Evolutionary conservation across 176 grass and related monocot species (phyloP).

Genomic region (Thalia dealbata): DNA sequence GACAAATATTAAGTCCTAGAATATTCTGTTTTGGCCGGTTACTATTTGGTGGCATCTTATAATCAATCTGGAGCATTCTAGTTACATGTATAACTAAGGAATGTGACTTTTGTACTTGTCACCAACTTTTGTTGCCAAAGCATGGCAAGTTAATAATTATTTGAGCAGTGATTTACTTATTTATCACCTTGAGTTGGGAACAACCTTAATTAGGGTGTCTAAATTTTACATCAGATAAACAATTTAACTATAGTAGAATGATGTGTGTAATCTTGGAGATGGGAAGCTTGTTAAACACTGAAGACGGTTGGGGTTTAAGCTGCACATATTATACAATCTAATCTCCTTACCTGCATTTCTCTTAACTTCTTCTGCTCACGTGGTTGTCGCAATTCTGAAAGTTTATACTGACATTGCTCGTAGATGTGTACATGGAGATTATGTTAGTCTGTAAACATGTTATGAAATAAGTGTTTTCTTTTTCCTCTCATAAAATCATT

Average conservation of each 20-base stretch:
- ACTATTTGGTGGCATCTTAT: neutral
- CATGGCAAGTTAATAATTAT: too few species aligned
- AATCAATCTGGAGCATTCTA: neutral
- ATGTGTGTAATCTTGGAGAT: too few species aligned
- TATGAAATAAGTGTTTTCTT: neutral
- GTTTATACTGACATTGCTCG: neutral
- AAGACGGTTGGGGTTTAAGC: too few species aligned
- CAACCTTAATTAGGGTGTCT: too few species aligned
- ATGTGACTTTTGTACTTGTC: neutral
- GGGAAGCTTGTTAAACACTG: too few species aligned
- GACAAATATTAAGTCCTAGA: too few species aligned
- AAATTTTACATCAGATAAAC: too few species aligned
- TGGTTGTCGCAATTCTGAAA: neutral
- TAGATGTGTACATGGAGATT: neutral
- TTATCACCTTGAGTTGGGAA: too few species aligned
- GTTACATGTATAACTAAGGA: neutral
- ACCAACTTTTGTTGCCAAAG: neutral
- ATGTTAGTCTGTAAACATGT: neutral
- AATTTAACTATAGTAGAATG: neutral
- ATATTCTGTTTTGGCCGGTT: neutral
- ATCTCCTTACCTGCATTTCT: too few species aligned
- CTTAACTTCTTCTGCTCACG: too few species aligned
- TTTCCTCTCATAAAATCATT: neutral
- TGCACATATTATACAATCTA: too few species aligned
- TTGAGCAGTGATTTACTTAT: too few species aligned